These are phyloP conservation scores for Epicoccum sorghinum DNA, from an alignment of 2,329 filamentous ascomycete species.

Conservation along the genomic window DNA sequence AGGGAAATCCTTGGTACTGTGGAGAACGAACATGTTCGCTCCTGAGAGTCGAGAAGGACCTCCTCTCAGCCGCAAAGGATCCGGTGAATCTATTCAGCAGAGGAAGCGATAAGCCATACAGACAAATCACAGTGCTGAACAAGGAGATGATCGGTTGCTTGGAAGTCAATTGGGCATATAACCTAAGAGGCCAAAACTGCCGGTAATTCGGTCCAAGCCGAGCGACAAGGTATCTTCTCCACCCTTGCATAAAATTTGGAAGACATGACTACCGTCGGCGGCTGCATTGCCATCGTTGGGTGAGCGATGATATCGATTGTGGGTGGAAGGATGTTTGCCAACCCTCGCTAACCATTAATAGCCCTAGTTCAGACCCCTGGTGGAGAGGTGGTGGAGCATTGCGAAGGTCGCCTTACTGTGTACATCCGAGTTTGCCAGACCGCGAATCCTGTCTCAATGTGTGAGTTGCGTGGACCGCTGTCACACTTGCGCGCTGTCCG, in stretches of 20 bases:
- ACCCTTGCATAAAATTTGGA: not conserved
- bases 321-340: not conserved
- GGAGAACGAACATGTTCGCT: not conserved
- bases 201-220: not conserved
- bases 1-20: conserved; percentile 12
- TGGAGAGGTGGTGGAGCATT: not conserved
- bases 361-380: not conserved
- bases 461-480: not conserved
- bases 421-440: not conserved
- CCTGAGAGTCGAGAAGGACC: not conserved
- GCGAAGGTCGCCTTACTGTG: not conserved
- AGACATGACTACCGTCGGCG: not conserved
- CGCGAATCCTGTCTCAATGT: not conserved
- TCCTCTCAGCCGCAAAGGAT: not conserved
- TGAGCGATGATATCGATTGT: not conserved
- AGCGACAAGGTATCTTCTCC: too few relatives aligned
- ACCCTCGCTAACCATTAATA: not conserved
- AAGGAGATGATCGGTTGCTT: too few relatives aligned
- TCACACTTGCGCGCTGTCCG: not conserved
- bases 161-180: too few relatives aligned
- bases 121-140: not conserved
- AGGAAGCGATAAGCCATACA: not conserved
- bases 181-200: not conserved
- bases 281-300: not conserved
- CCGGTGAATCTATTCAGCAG: not conserved